phyloP scores from a whole-genome alignment of 2,329 filamentous ascomycete genomes.

The Coniochaeta sp. region DNA sequence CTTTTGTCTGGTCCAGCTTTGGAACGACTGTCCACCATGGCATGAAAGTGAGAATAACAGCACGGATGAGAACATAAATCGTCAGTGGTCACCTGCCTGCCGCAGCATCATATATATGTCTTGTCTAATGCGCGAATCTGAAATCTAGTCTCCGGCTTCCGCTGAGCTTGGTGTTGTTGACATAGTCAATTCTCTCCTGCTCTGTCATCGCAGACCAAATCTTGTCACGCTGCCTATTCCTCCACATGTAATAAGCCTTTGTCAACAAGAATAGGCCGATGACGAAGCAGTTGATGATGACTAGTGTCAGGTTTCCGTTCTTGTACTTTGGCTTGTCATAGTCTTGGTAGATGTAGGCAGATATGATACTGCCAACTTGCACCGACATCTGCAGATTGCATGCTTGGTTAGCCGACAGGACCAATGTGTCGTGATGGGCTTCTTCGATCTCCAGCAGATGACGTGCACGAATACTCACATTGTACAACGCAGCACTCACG shows the following conservation, averaged over 20 bases:
- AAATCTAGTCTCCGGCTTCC: constrained; percentile 38
- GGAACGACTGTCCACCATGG: constrained; percentile 4
- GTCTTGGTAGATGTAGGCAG: constrained; percentile 26
- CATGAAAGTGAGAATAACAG: constrained; percentile 27
- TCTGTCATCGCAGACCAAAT: constrained; percentile 40
- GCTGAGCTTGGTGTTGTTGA: constrained; percentile 30
- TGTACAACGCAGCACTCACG: constrained; percentile 49
- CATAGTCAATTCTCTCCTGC: constrained; percentile 40
- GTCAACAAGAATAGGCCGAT: constrained; percentile 41
- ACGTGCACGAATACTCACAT: constrained; percentile 21
- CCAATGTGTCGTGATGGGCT: constrained; percentile 3
- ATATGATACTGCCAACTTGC: constrained; percentile 20
- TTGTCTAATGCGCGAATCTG: constrained; percentile 25
- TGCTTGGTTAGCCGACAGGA: not conserved
- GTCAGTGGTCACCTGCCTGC: not conserved
- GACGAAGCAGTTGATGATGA: constrained; percentile 40
- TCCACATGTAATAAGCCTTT: constrained; percentile 44
- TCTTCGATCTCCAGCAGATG: too few relatives aligned
- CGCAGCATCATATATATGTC: not conserved
- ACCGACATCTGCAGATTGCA: constrained; percentile 23
- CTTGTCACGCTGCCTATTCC: constrained; percentile 38
- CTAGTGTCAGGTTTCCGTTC: constrained; percentile 44
- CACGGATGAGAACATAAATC: not conserved
- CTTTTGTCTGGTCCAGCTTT: constrained; percentile 3
- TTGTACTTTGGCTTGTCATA: constrained; percentile 31